phyloP scores from a whole-genome alignment of 257 asterid species.

The Solanum gandarillasii region DNA sequence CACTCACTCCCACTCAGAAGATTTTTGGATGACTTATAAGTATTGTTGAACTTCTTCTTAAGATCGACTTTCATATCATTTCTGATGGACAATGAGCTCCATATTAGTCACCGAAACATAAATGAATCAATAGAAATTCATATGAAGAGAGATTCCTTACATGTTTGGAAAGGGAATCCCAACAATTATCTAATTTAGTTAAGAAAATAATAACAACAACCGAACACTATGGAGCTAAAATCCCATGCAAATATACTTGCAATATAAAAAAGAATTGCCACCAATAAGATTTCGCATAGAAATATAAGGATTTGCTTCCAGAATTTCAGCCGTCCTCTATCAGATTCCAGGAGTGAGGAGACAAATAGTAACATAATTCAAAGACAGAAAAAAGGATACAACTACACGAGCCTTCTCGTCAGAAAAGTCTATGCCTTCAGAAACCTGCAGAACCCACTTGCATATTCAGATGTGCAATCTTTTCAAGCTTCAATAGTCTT shows the following conservation, averaged over 20 bases:
- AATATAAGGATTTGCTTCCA: neutral
- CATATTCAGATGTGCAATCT: neutral
- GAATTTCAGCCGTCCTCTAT: neutral
- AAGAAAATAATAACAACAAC: conserved; percentile 26
- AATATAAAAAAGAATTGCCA: neutral
- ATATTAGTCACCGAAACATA: conserved; percentile 9
- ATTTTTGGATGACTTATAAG: conserved; percentile 54
- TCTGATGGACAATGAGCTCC: conserved; percentile 31
- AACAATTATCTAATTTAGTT: conserved; percentile 68
- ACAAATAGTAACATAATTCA: conserved; percentile 1
- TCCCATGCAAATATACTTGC: neutral
- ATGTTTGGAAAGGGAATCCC: conserved; percentile 95
- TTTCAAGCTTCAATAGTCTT: neutral
- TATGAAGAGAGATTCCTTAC: conserved; percentile 38
- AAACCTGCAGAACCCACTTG: conserved; percentile 46
- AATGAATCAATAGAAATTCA: conserved; percentile 2
- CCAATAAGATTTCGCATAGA: neutral
- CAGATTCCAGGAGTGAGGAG: neutral
- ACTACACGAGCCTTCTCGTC: conserved; percentile 95
- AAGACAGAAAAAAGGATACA: conserved; percentile 58
- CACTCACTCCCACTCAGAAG: conserved; percentile 86
- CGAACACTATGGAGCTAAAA: neutral
- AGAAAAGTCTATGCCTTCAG: conserved; percentile 98
- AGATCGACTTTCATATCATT: conserved; percentile 65
- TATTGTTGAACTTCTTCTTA: conserved; percentile 86